Evolutionary conservation across 805 yeast species (phyloP), one percentile per base, ranked within the genome.

Genomic region (Tetrapisispora taiwanensis): DNA sequence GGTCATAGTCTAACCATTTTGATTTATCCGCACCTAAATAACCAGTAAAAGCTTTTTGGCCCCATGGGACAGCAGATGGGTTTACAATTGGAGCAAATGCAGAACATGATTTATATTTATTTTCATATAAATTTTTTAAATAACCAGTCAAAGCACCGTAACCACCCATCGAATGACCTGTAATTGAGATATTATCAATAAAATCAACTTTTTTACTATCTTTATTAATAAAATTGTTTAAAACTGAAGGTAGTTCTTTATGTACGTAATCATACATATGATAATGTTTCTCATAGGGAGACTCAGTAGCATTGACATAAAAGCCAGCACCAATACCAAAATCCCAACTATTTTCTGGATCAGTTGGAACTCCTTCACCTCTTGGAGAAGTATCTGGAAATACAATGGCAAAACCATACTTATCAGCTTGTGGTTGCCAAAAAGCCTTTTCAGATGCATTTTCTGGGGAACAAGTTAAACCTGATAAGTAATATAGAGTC

Each of bases 101-200:
- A 46, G 86, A 76, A 35, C 84, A 89, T 1, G 92, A 79, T 59
- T 76, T 76, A 70, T 83, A 90, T 17, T 49, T 50, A 20, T 48
- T 46, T 54, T 69, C 70, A 1, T 79, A 81, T 1, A 89, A 85
- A 60, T 83, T 78, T 49, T 72, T 75, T 47, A 90, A 66, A 52
- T 65, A 78, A n/a, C 79, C 69, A 48, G 82, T 68, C 48, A 90
- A 65, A 0, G 98, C 95, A 46, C 97, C 98, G 60, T 76, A 86
- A 1, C 98, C 98, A 41, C 98, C 98, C 97, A 92, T 92, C 1
- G 98, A 92, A 63, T 92, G 97, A 36, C 98, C 98, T n/a, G 92
- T 79, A 51, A 90, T 77, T 18, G 90, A 75, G 42, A 79, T 73
- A 34, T 75, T 80, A 33, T 66, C 60, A 22, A 54, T 31, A 49